phyloP scores from a whole-genome alignment of 139 green algal genomes.

The Tetradesmus lagerheimii region DNA sequence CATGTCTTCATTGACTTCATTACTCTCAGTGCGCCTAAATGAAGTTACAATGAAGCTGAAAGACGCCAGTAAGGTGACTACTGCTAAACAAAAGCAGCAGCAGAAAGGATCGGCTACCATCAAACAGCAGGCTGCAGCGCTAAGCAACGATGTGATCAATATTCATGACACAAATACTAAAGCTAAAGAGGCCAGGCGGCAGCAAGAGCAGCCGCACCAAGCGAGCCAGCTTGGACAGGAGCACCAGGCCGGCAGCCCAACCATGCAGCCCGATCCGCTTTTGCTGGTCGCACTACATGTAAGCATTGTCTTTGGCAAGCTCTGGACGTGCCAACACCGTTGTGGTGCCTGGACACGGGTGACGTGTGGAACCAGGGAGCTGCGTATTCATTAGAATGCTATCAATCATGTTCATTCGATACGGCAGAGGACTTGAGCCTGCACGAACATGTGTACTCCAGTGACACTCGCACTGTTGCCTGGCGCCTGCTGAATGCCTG shows the following conservation, averaged over 20 bases:
- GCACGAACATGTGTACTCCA: not conserved
- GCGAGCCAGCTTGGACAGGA: not conserved
- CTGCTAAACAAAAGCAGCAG: not conserved
- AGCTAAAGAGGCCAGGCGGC: not conserved
- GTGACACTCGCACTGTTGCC: not conserved
- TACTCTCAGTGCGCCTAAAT: not conserved
- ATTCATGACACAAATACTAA: not conserved
- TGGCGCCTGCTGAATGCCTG: not conserved
- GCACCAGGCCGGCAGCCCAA: not conserved
- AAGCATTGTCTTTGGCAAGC: not conserved
- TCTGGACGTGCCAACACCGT: not conserved
- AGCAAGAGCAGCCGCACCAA: not conserved
- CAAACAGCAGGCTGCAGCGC: not conserved
- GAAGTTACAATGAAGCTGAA: not conserved
- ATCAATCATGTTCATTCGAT: not conserved
- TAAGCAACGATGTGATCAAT: not conserved
- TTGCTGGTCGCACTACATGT: constrained; percentile 25
- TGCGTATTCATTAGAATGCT: no score
- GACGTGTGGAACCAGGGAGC: not conserved
- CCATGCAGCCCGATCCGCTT: constrained; percentile 15
- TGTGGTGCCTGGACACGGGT: not conserved
- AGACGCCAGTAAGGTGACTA: not conserved
- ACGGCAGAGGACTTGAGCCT: not conserved
- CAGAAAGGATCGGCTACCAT: not conserved
- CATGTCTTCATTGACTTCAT: not conserved